Conservation (phyloP, 2,329 filamentous ascomycete genomes). For the Ramichloridium luteum region DNA sequence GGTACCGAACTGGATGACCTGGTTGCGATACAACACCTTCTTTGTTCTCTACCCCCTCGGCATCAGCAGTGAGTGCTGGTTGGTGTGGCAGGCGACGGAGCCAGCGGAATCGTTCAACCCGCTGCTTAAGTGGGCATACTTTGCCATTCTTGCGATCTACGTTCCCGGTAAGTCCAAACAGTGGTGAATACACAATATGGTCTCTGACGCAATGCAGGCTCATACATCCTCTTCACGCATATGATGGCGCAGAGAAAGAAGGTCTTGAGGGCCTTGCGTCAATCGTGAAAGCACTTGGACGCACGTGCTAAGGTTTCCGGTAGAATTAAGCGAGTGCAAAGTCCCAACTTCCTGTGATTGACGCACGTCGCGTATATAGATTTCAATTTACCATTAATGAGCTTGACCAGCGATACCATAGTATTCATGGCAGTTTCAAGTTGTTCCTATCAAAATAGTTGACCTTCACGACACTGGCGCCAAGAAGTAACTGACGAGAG, state of each 20-base stretch:
- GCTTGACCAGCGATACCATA: too few species aligned
- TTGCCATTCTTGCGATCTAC: slow-evolving; percentile 59
- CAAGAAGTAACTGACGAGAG: too few species aligned
- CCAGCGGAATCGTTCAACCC: slow-evolving; percentile 43
- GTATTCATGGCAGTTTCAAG: too few species aligned
- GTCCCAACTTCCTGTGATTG: too few species aligned
- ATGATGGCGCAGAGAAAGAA: slow-evolving; percentile 88
- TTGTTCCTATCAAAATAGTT: too few species aligned
- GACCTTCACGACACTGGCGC: too few species aligned
- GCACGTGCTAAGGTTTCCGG: too few species aligned
- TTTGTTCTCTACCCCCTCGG: slow-evolving; percentile 85
- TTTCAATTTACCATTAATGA: too few species aligned
- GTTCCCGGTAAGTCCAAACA: slow-evolving; percentile 53
- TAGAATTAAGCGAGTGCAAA: too few species aligned
- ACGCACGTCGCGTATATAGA: too few species aligned
- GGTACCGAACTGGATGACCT: slow-evolving; percentile 56
- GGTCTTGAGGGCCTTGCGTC: slow-evolving; percentile 41
- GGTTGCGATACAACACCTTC: slow-evolving; percentile 85
- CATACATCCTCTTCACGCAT: slow-evolving; percentile 80
- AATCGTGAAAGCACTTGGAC: neutral
- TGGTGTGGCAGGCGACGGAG: slow-evolving; percentile 57
- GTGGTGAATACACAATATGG: slow-evolving; percentile 10
- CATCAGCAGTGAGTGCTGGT: slow-evolving; percentile 72
- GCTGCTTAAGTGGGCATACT: slow-evolving; percentile 48
- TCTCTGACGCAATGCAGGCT: slow-evolving; percentile 42